Conservation (phyloP, 2,329 filamentous ascomycete genomes). For the Incumbomyces delicatus region DNA sequence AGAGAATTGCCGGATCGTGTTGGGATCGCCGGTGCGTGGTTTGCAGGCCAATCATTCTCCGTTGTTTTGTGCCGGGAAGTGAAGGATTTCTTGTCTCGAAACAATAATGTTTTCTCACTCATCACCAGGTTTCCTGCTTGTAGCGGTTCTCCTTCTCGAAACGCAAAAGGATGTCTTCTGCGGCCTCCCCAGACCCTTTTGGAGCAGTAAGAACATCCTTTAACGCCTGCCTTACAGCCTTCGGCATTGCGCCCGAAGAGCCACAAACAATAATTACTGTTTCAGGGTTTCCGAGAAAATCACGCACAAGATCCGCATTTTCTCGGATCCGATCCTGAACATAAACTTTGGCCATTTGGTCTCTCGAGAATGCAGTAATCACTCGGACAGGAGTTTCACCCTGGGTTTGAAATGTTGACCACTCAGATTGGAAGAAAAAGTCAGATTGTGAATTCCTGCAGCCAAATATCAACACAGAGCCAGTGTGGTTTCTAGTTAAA, state of each 20-base stretch:
- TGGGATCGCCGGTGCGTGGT: background rate
- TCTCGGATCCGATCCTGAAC: slow-evolving; percentile 55
- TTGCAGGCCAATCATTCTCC: too few species aligned
- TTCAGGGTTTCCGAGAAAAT: slow-evolving; percentile 39
- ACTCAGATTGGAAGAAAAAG: slow-evolving; percentile 74
- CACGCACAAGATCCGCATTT: slow-evolving; percentile 40
- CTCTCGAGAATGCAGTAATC: slow-evolving; percentile 60
- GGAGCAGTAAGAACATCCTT: slow-evolving; percentile 49
- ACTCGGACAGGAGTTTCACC: slow-evolving; percentile 41
- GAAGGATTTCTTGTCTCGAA: background rate
- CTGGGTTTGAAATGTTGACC: slow-evolving; percentile 33
- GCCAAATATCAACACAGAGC: slow-evolving; percentile 67
- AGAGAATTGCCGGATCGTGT: too few species aligned
- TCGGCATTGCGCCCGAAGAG: slow-evolving; percentile 61
- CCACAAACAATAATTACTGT: slow-evolving; percentile 46
- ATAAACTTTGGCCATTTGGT: slow-evolving; percentile 55
- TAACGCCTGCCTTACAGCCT: slow-evolving; percentile 56
- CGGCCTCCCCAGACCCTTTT: slow-evolving; percentile 30
- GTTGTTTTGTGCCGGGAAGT: slow-evolving; percentile 1
- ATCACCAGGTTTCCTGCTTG: slow-evolving; percentile 60
- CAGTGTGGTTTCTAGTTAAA: slow-evolving; percentile 24
- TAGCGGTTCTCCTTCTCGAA: slow-evolving; percentile 56
- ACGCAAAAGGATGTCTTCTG: slow-evolving; percentile 44
- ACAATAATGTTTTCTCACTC: too few species aligned
- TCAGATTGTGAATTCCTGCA: slow-evolving; percentile 66